A percentile compares a stretch with the other conserved stretches of the same genome.
Evolutionary conservation across 495 filamentous ascomycete genomes (phyloP).

Genomic region (Penicillium fimorum): DNA sequence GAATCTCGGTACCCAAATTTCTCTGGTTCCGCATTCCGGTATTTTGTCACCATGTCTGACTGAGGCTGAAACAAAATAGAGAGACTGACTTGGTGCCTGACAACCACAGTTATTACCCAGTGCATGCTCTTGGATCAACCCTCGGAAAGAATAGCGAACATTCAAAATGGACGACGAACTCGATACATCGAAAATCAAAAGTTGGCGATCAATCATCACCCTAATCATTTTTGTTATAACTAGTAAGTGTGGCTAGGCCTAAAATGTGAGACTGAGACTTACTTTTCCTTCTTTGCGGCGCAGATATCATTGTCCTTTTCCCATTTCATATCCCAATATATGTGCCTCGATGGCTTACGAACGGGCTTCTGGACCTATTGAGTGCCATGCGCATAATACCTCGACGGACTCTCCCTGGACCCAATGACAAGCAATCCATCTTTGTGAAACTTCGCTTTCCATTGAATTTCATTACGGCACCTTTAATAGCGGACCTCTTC

Average conservation of each 20-base stretch:
- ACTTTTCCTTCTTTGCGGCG: constrained; percentile 4
- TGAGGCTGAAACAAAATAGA: not conserved
- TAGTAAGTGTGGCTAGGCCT: constrained; percentile 43
- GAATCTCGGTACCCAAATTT: constrained; percentile 1
- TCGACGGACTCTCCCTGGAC: constrained; percentile 26
- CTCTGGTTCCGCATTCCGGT: constrained; percentile 12
- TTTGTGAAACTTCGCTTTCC: constrained; percentile 52
- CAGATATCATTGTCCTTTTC: constrained; percentile 63
- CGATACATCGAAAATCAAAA: constrained; percentile 51
- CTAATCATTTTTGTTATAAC: constrained; percentile 62
- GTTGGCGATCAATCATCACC: constrained; percentile 63
- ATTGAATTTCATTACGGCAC: constrained; percentile 66
- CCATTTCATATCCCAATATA: constrained; percentile 60
- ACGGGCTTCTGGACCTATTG: constrained; percentile 42
- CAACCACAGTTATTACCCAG: not conserved
- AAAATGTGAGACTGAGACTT: not conserved
- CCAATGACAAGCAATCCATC: not conserved
- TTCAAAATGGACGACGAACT: constrained; percentile 41
- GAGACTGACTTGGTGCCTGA: constrained; percentile 5
- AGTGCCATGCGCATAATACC: constrained; percentile 49
- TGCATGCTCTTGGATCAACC: not conserved
- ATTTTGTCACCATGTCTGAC: constrained; percentile 3
- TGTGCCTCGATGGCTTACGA: constrained; percentile 47
- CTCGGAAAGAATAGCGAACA: not conserved
- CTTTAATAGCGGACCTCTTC: constrained; percentile 63